Evolutionary conservation across 805 yeast species (phyloP), one percentile per base, ranked within the genome.

Genomic region (Lipomyces japonicus): DNA sequence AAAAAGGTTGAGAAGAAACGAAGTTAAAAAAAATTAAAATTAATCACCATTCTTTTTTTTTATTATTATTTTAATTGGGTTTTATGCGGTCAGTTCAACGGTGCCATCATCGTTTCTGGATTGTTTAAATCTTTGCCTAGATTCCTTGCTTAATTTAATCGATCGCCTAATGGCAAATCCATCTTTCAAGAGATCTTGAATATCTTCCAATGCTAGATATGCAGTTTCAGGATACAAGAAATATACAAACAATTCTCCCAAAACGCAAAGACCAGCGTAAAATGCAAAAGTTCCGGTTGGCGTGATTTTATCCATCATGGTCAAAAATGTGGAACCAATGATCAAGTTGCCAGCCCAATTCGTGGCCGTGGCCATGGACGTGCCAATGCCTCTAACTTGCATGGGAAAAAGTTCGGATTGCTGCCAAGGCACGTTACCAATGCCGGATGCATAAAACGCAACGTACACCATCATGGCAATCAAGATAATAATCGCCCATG

Each of bases 381-480:
- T 82, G 53, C 97, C 97, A 41, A 88, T 76, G 51, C 96, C 95
- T 67, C 98, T 81, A 30, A 91, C 96, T 55, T 81, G 79, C 75
- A 90, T 95, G 31, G 97, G 93, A 72, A 93, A 89, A 64, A 91
- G 73, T 70, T 91, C 98, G 50, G 91, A 84, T 65, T 93, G 97
- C 66, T 91, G 96, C 98, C 98, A 91, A 49, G 97, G 97, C 48
- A 88, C 93, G 68, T 91, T 90, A 71, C 98, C 98, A 60, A 90
- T 86, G 60, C 97, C 97, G 59, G 87, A 73, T 42, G 97, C 96
- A 66, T 90, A 91, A 46, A 84, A 81, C 2, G 95, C 96, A 40
- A 90, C 96, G 65, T 75, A 93, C 36, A 80, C 67, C 57, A 91
- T 87, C 86, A 90, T 89, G 46, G 88, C 82, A 34, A 89, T 75